Evolutionary conservation across 176 grass and related monocot genomes (phyloP).

Genomic region (Carex scoparia): DNA sequence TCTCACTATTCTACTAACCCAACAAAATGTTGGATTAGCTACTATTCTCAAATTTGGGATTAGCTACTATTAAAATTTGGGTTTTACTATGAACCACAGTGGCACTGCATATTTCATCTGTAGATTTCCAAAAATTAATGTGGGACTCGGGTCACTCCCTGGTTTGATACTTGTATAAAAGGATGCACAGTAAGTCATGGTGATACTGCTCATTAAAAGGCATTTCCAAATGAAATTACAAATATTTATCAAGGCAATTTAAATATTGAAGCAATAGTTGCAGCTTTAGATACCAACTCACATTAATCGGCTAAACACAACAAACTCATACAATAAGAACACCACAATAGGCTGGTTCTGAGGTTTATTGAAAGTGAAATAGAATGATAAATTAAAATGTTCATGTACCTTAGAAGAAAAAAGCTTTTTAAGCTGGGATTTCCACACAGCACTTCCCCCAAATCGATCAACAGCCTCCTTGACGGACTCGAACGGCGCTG

Average conservation of each 20-base stretch:
- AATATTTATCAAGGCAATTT: not conserved
- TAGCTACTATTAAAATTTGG: too few relatives aligned
- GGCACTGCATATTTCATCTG: not conserved
- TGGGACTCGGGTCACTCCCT: not conserved
- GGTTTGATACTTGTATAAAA: not conserved
- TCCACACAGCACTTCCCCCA: conserved; percentile 80
- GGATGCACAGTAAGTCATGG: not conserved
- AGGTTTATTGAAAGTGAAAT: not conserved
- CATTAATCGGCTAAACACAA: not conserved
- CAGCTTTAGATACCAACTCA: not conserved
- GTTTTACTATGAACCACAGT: not conserved
- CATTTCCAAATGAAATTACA: not conserved
- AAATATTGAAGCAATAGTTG: not conserved
- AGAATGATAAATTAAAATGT: not conserved
- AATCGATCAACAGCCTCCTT: conserved; percentile 83
- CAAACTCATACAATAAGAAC: not conserved
- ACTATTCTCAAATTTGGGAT: too few relatives aligned
- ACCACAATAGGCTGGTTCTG: not conserved
- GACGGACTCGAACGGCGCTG: conserved; percentile 83
- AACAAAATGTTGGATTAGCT: too few relatives aligned
- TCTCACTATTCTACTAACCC: not conserved
- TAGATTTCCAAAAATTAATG: not conserved
- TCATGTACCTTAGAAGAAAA: conserved; percentile 26
- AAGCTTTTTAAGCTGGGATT: conserved; percentile 44
- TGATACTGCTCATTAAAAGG: not conserved